Conservation (phyloP, 2,329 filamentous ascomycete genomes). For the Aureobasidium sp. region DNA sequence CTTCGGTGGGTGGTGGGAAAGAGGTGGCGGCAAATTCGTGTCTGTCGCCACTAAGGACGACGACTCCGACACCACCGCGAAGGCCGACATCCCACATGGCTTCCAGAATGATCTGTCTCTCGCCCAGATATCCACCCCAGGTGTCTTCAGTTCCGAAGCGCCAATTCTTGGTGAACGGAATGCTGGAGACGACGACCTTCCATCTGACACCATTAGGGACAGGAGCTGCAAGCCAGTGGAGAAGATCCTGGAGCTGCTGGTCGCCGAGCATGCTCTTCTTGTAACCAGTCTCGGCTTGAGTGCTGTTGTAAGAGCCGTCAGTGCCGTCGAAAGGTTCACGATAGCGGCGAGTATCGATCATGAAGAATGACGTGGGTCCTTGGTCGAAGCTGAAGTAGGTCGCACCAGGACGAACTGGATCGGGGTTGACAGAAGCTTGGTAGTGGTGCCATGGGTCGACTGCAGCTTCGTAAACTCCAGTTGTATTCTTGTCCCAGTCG, state of each 20-base stretch:
- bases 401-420: constrained; percentile 49
- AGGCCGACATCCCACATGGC: constrained; percentile 86
- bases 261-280: constrained; percentile 79
- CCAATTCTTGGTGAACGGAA: constrained; percentile 98
- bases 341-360: constrained; percentile 85
- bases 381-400: constrained; percentile 88
- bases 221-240: constrained; percentile 65
- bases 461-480: constrained; percentile 69
- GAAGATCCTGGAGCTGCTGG: constrained; percentile 69
- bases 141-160: constrained; percentile 79
- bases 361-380: constrained; percentile 87
- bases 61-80: constrained; percentile 61
- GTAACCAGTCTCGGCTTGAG: constrained; percentile 34
- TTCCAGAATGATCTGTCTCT: constrained; percentile 71
- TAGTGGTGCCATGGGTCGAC: constrained; percentile 82
- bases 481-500: constrained; percentile 79
- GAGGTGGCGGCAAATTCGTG: constrained; percentile 93
- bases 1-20: constrained; percentile 49
- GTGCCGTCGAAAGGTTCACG: constrained; percentile 58
- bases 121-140: constrained; percentile 83
- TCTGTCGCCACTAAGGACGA: constrained; percentile 84
- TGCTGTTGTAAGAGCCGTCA: constrained; percentile 40
- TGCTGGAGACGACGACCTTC: constrained; percentile 86
- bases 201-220: constrained; percentile 74
- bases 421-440: constrained; percentile 77